Evolutionary conservation across 345 rosid species (phyloP).

Genomic region (Brassica nigra): DNA sequence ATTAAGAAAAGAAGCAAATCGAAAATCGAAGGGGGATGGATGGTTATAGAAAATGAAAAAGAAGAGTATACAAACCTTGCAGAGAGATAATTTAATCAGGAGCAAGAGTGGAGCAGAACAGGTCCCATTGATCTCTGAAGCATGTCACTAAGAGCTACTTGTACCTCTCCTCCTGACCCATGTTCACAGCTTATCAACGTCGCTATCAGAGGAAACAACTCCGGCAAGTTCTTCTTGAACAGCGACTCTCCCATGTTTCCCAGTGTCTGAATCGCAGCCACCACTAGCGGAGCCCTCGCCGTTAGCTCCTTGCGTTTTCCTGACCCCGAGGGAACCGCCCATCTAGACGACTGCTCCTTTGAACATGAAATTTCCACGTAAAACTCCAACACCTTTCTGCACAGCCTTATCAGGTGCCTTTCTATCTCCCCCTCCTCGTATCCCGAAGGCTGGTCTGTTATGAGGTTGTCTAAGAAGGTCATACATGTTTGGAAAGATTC

Average conservation of each 20-base stretch:
- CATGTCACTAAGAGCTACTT: slow-evolving; percentile 88
- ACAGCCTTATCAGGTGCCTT: slow-evolving; percentile 61
- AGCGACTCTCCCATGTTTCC: slow-evolving; percentile 75
- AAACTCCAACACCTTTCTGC: slow-evolving; percentile 64
- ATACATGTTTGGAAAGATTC: slow-evolving; percentile 87
- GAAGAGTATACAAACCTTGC: slow-evolving; percentile 29
- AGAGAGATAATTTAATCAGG: slow-evolving; percentile 38
- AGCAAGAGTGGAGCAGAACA: slow-evolving; percentile 71
- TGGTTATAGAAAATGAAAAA: slow-evolving; percentile 1
- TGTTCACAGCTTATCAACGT: slow-evolving; percentile 90
- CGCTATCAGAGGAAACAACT: slow-evolving; percentile 76
- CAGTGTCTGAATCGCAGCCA: slow-evolving; percentile 75
- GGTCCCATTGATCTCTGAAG: slow-evolving; percentile 83
- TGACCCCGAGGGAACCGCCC: slow-evolving; percentile 76
- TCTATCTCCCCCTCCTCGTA: slow-evolving; percentile 61
- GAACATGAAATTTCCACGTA: slow-evolving; percentile 59
- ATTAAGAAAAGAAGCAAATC: slow-evolving; percentile 6
- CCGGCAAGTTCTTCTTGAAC: slow-evolving; percentile 67
- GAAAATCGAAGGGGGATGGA: slow-evolving; percentile 12
- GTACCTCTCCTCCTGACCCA: slow-evolving; percentile 82
- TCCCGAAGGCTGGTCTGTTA: slow-evolving; percentile 57
- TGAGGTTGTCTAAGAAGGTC: slow-evolving; percentile 72
- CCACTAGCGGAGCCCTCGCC: slow-evolving; percentile 76
- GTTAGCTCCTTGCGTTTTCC: slow-evolving; percentile 80
- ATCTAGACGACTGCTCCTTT: slow-evolving; percentile 46